Evolutionary conservation across 2,329 filamentous ascomycete species (phyloP).

Genomic region (Aspergillus amoenus): DNA sequence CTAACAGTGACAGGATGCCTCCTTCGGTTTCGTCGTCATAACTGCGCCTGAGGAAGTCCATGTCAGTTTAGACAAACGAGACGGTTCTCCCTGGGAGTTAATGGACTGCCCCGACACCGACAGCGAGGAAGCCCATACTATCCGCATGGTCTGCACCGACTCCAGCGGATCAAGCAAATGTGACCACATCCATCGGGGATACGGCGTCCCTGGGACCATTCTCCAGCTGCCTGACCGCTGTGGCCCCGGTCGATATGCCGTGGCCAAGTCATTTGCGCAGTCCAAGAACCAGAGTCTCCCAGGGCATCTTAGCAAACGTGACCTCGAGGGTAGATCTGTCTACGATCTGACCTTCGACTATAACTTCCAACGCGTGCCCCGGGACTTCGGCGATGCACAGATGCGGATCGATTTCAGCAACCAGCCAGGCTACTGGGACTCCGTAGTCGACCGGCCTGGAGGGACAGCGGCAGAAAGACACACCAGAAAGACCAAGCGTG

Average conservation of each 20-base stretch:
- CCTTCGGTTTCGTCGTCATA: conserved; percentile 11
- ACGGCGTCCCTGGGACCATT: conserved; percentile 40
- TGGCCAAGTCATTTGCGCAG: conserved; percentile 32
- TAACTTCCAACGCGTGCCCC: conserved; percentile 35
- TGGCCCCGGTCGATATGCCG: conserved; percentile 42
- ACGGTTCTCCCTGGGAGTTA: conserved; percentile 49
- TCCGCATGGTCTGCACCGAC: conserved; percentile 42
- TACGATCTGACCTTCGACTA: conserved; percentile 46
- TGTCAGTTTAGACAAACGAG: conserved; percentile 40
- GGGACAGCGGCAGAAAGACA: conserved; percentile 16
- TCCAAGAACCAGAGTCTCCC: conserved; percentile 23
- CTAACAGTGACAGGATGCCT: conserved; percentile 7
- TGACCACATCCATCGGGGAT: conserved; percentile 36
- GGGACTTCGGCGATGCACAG: conserved; percentile 31
- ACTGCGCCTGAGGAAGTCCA: conserved; percentile 33
- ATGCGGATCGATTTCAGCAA: conserved; percentile 45
- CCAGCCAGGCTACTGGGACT: conserved; percentile 39
- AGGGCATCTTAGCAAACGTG: conserved; percentile 18
- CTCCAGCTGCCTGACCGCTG: conserved; percentile 44
- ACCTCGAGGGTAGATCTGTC: conserved; percentile 14
- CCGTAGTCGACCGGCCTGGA: conserved; percentile 21
- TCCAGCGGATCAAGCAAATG: conserved; percentile 36
- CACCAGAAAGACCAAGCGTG: conserved; percentile 23
- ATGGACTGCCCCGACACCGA: conserved; percentile 35
- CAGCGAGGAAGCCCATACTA: conserved; percentile 32